These are phyloP conservation scores for Brassica juncea DNA, from an alignment of 345 rosid genomes.

Conservation along the genomic window DNA sequence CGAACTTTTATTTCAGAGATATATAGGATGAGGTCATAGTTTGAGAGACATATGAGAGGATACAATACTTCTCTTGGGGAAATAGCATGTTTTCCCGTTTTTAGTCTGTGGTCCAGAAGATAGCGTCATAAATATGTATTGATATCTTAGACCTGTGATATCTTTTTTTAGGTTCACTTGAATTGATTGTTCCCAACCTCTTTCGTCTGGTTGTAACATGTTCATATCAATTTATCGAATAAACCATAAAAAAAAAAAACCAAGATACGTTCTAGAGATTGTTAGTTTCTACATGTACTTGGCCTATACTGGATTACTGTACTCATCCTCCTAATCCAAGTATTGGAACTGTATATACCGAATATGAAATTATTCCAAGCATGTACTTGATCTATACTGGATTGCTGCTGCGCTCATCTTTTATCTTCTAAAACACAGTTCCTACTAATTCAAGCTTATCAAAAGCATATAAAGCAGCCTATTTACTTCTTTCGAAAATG, in stretches of 20 bases:
- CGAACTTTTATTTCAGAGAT: too few relatives aligned
- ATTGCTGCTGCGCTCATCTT: background rate
- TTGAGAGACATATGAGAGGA: too few relatives aligned
- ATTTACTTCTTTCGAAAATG: background rate
- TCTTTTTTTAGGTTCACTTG: background rate
- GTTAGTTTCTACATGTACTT: background rate
- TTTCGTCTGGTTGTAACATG: background rate
- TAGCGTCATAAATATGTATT: background rate
- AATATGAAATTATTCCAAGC: background rate
- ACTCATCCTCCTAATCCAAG: background rate
- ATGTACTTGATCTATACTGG: background rate
- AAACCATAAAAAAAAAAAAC: background rate
- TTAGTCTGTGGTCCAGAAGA: background rate
- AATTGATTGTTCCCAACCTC: conserved; percentile 23
- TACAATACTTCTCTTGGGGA: too few relatives aligned
- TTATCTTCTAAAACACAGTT: background rate
- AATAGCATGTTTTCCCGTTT: too few relatives aligned
- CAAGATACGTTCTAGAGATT: background rate
- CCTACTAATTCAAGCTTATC: background rate
- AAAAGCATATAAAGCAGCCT: background rate
- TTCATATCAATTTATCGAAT: background rate
- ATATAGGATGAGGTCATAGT: too few relatives aligned
- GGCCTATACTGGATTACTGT: background rate
- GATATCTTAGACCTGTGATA: background rate
- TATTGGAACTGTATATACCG: background rate